Base-by-base conservation (phyloP, 2,329 filamentous ascomycete genomes). In the Ophiostoma ips region DNA sequence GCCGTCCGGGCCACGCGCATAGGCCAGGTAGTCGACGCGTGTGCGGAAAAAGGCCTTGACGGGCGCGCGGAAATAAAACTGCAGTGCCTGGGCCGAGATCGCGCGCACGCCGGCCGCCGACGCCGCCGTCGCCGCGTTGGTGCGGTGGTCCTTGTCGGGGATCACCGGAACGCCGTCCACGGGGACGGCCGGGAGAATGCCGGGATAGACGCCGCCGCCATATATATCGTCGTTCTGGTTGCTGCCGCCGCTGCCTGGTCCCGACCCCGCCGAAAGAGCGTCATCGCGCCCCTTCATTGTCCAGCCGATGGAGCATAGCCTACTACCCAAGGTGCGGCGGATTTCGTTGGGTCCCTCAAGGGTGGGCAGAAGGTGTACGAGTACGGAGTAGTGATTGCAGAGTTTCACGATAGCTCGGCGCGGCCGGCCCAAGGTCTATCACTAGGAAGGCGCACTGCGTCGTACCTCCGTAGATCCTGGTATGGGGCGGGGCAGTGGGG, bases 21-120 rank as follows among this genome's bases (percentile, higher is more conserved):
- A 79, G 2, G 75, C 75, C 16, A 79, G 71, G 57, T 88, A 95
- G 69, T 95, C 89, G 55, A 95, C 87, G 52, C 89, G 73, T 1
- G 86, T 89, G 54, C 87, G 79, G 67, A 95, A 94, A 63, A 95
- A 95, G 15, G 88, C 85, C 66, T 95, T 95, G 49, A 88, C 84
- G 1, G 89, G 89, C 0, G 87, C 87, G 51, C 88, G 76, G 62
- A 95, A 95, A 68, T 94, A 95, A 59, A 95, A 95, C 21, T 87
- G 83, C 50, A 95, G 76, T 59, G 87, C 72, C 62, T 94, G 84
- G 8, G 87, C 84, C 58, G 83, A 89, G 55, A 95, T 65, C 28
- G 88, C 89, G 44, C 89, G 83, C 55, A 88, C 84, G 37, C 86
- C 79, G 19, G 88, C 88, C 5, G 88, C 88, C 19, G 86, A 88